A percentile compares a stretch with the other conserved stretches of the same genome.
phyloP scores from a whole-genome alignment of 805 yeast genomes.

The Yamadazyma phyllophila region DNA sequence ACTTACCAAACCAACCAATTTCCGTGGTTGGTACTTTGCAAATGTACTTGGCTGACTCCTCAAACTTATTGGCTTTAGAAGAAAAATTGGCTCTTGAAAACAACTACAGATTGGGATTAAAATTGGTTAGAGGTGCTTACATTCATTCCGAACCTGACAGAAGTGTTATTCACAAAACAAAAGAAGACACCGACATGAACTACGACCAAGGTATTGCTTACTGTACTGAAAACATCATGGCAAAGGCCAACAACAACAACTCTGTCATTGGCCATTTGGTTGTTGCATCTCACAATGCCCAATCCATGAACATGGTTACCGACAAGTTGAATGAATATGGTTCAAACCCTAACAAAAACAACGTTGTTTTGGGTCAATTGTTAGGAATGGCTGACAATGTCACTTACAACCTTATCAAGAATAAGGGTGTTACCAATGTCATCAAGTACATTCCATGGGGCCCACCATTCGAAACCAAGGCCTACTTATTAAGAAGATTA shows the following conservation, averaged over 20 bases:
- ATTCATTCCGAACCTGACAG: conserved; percentile 84
- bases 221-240: conserved; percentile 58
- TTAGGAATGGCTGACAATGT: conserved; percentile 95
- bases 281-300: conserved; percentile 86
- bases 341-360: conserved; percentile 37
- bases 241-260: conserved; percentile 35
- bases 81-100: conserved; percentile 58
- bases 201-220: conserved; percentile 68
- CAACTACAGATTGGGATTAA: conserved; percentile 75
- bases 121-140: conserved; percentile 94
- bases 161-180: conserved; percentile 68
- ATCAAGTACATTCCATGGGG: conserved; percentile 98
- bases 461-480: conserved; percentile 91
- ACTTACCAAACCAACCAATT: conserved; percentile 54
- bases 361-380: conserved; percentile 84
- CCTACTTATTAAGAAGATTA: conserved; percentile 80
- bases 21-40: conserved; percentile 90
- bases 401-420: conserved; percentile 67
- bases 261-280: conserved; percentile 72
- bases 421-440: conserved; percentile 66
- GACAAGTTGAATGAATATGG: conserved; percentile 38
- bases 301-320: conserved; percentile 73
- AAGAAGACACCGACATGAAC: conserved; percentile 74
- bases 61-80: conserved; percentile 60
- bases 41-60: conserved; percentile 78